phyloP scores from a whole-genome alignment of 306 rosid genomes.

The Pyrus communis region DNA sequence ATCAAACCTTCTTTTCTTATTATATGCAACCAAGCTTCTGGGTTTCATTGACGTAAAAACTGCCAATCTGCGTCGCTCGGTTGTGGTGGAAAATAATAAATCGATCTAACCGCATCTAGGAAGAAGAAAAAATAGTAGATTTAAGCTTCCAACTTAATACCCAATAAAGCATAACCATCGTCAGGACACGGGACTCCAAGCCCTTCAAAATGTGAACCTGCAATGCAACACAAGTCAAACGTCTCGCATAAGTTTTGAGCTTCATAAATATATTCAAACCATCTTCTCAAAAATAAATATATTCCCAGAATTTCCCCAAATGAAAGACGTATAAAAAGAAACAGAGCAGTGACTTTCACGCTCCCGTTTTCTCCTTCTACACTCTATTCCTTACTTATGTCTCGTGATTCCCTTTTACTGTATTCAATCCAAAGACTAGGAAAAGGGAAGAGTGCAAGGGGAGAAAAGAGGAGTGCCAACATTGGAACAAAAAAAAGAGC shows the following conservation, averaged over 20 bases:
- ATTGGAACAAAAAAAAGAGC: not conserved
- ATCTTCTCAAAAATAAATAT: too few relatives aligned
- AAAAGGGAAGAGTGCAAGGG: too few relatives aligned
- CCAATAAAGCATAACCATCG: not conserved
- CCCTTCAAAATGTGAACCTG: conserved; percentile 23
- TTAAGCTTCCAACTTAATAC: not conserved
- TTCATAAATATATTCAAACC: not conserved
- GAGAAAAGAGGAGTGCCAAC: too few relatives aligned
- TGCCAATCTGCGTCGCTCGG: conserved; percentile 35
- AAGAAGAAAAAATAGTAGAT: not conserved
- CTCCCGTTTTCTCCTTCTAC: not conserved
- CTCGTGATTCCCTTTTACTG: not conserved
- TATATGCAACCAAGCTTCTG: conserved; percentile 39
- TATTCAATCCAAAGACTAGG: not conserved
- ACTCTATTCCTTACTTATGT: not conserved
- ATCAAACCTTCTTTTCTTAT: conserved; percentile 20
- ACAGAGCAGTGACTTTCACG: not conserved
- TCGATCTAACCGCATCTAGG: conserved; percentile 18
- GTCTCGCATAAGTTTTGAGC: not conserved
- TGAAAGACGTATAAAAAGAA: not conserved
- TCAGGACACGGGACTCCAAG: not conserved
- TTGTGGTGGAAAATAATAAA: conserved; percentile 22
- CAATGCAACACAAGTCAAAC: conserved; percentile 2
- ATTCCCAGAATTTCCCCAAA: not conserved
- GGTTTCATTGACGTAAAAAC: conserved; percentile 30